A percentile compares a stretch with the other conserved stretches of the same genome.
Evolutionary conservation across 2,329 filamentous ascomycete genomes (phyloP).

Genomic region (Diaporthe citri): DNA sequence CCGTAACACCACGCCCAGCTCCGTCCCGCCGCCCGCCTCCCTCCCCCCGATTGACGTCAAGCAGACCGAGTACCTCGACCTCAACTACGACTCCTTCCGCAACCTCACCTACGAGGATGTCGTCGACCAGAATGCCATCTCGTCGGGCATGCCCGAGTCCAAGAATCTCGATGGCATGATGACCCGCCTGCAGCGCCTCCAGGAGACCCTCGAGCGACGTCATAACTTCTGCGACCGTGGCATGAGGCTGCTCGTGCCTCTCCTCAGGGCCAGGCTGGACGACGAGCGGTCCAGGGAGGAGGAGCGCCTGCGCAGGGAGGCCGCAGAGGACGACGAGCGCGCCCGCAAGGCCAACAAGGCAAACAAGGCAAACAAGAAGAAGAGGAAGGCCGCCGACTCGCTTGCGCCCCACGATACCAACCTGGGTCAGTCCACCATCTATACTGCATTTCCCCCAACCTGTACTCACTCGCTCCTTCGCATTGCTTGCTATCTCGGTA

Average conservation of each 20-base stretch:
- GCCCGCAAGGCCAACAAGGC: conserved; percentile 58
- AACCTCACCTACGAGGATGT: conserved; percentile 77
- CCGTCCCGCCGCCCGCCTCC: conserved; percentile 61
- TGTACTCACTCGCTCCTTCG: background rate
- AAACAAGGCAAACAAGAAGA: conserved; percentile 82
- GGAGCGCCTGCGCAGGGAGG: conserved; percentile 61
- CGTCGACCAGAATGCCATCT: conserved; percentile 71
- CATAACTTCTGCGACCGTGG: conserved; percentile 77
- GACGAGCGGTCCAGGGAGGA: conserved; percentile 65
- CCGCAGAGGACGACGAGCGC: conserved; percentile 59
- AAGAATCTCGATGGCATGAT: conserved; percentile 74
- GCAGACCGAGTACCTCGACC: conserved; percentile 76
- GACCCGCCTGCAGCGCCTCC: conserved; percentile 72
- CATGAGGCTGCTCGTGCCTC: conserved; percentile 77
- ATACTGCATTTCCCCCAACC: background rate
- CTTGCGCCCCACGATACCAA: conserved; percentile 67
- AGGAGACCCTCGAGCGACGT: conserved; percentile 75
- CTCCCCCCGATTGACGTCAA: conserved; percentile 68
- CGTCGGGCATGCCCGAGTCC: conserved; percentile 72
- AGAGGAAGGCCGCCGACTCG: conserved; percentile 78
- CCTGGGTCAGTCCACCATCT: conserved; percentile 47
- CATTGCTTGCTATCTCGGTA: background rate
- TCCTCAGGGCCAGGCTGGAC: conserved; percentile 72
- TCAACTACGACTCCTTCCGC: conserved; percentile 69
- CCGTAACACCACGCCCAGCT: conserved; percentile 82